A percentile compares a stretch with the other conserved stretches of the same genome.
phyloP scores from a whole-genome alignment of 2,329 filamentous ascomycete species.

The Beauveria brongniartii region DNA sequence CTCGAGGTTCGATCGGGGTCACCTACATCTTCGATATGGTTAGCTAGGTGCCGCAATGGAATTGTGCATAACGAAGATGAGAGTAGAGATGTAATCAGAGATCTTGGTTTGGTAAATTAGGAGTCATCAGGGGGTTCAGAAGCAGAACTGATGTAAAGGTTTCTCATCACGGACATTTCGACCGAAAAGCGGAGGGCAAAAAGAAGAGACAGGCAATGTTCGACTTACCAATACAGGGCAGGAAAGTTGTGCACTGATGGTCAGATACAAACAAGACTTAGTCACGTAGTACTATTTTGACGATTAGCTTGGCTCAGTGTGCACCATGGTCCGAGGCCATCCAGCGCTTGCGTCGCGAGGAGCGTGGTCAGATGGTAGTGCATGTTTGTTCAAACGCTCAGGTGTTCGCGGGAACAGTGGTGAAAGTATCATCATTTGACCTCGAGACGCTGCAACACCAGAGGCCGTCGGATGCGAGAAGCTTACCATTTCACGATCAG shows the following conservation, averaged over 20 bases:
- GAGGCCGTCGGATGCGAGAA: conserved; percentile 9
- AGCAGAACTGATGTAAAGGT: conserved; percentile 63
- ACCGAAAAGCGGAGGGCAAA: background rate
- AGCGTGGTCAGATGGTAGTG: conserved; percentile 61
- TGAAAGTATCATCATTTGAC: conserved; percentile 45
- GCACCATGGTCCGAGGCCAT: background rate
- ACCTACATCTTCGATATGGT: conserved; percentile 5
- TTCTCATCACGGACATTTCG: conserved; percentile 53
- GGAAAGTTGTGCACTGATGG: background rate
- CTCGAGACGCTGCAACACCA: conserved; percentile 1
- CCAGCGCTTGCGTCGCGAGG: conserved; percentile 2
- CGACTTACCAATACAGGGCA: conserved; percentile 1
- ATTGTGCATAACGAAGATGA: background rate
- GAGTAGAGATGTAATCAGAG: conserved; percentile 38
- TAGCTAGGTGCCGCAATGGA: background rate
- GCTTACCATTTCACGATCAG: background rate
- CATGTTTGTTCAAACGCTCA: conserved; percentile 61
- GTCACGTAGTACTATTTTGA: background rate
- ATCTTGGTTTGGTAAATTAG: conserved; percentile 56
- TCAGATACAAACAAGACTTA: background rate
- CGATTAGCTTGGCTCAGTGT: background rate
- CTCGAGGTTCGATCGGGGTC: background rate
- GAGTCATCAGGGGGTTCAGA: conserved; percentile 62
- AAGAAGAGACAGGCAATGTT: background rate
- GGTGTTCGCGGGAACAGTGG: conserved; percentile 54